Evolutionary conservation across 108 stramenopile species (phyloP).

Genomic region (Cyclotella atomus): DNA sequence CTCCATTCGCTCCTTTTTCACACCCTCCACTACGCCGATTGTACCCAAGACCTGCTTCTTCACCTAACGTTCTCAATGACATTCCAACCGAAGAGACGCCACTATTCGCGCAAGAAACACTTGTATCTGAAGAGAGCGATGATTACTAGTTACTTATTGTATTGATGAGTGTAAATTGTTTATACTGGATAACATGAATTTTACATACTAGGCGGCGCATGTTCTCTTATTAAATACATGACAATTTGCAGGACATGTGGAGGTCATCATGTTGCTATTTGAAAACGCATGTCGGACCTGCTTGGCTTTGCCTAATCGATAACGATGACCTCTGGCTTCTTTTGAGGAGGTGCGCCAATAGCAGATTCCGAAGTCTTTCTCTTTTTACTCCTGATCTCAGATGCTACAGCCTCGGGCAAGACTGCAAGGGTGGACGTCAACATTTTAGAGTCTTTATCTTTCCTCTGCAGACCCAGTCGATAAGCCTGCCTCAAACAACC

Average conservation of each 20-base stretch:
- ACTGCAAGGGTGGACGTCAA: neutral
- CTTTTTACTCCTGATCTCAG: neutral
- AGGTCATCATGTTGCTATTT: too few species aligned
- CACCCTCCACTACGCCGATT: conserved; percentile 9
- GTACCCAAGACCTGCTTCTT: neutral
- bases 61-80: neutral
- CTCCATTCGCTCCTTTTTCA: conserved; percentile 6
- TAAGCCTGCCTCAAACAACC: neutral
- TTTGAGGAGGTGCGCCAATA: neutral
- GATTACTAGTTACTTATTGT: neutral
- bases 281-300: too few species aligned
- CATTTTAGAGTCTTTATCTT: neutral
- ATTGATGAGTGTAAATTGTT: neutral
- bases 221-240: too few species aligned
- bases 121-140: neutral
- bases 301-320: neutral
- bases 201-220: too few species aligned
- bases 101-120: conserved; percentile 1
- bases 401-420: neutral
- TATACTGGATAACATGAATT: too few species aligned
- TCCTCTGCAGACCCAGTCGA: neutral
- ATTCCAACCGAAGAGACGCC: conserved; percentile 5
- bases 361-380: neutral
- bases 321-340: neutral
- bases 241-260: too few species aligned